Percentiles rank a stretch among this genome's conserved stretches.
Evolutionary conservation across 352 stramenopile species (phyloP).

Genomic region (Phytophthora ohioensis): DNA sequence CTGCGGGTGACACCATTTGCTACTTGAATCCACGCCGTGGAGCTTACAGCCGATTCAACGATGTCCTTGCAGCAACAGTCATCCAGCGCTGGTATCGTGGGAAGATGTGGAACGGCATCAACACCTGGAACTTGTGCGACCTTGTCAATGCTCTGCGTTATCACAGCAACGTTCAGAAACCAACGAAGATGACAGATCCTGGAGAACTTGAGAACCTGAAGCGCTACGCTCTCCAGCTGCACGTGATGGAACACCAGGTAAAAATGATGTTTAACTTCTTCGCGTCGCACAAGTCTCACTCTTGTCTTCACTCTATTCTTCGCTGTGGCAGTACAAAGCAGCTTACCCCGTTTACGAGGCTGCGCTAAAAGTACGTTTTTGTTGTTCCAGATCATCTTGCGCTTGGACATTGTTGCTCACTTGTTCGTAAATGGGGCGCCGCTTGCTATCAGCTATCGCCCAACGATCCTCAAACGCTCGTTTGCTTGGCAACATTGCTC

Average conservation of each 20-base stretch:
- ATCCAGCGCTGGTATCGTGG: slow-evolving; percentile 70
- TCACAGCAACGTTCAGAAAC: slow-evolving; percentile 38
- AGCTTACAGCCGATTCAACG: slow-evolving; percentile 50
- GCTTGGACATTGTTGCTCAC: background rate
- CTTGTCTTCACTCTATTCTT: background rate
- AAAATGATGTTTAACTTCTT: background rate
- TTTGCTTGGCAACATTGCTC: slow-evolving; percentile 61
- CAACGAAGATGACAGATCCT: slow-evolving; percentile 16
- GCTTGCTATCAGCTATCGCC: slow-evolving; percentile 37
- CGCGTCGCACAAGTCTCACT: background rate
- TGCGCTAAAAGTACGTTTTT: slow-evolving; percentile 50
- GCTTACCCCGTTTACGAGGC: slow-evolving; percentile 61
- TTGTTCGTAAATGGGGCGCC: background rate
- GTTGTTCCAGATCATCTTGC: background rate
- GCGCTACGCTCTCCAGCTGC: slow-evolving; percentile 53
- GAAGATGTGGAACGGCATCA: slow-evolving; percentile 62
- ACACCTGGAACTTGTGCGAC: slow-evolving; percentile 49
- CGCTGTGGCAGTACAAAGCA: slow-evolving; percentile 53
- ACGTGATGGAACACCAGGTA: slow-evolving; percentile 66
- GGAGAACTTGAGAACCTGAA: slow-evolving; percentile 46
- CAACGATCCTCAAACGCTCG: slow-evolving; percentile 49
- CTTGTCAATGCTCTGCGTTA: slow-evolving; percentile 51
- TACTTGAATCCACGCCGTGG: slow-evolving; percentile 64
- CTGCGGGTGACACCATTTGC: background rate
- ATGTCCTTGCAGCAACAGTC: slow-evolving; percentile 35